These are phyloP conservation scores for Murraya koenigii DNA, from an alignment of 345 rosid genomes.

Conservation along the genomic window DNA sequence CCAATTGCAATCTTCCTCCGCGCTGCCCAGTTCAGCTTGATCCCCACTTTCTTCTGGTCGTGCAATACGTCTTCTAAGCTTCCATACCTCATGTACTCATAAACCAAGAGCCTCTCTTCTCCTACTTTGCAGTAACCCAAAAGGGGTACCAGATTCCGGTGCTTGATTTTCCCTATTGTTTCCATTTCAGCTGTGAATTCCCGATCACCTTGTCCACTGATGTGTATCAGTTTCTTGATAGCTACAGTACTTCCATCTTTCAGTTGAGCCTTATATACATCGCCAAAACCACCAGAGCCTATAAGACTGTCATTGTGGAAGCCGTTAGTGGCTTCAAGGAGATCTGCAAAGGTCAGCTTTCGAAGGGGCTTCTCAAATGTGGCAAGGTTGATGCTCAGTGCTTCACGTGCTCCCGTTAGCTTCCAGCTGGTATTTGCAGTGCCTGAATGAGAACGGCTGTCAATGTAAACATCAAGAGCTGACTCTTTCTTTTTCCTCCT, in stretches of 20 bases:
- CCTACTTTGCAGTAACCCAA: constrained; percentile 90
- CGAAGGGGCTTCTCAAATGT: constrained; percentile 83
- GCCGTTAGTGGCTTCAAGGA: constrained; percentile 87
- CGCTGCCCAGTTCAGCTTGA: constrained; percentile 74
- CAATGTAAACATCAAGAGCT: constrained; percentile 53
- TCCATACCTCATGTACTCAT: constrained; percentile 92
- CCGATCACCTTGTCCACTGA: constrained; percentile 95
- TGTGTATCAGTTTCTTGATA: constrained; percentile 85
- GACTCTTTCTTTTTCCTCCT: constrained; percentile 67
- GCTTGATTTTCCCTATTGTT: constrained; percentile 95
- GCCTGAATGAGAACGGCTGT: constrained; percentile 65
- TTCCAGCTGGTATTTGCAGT: constrained; percentile 70
- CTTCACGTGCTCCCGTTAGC: constrained; percentile 65
- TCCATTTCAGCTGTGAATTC: constrained; percentile 99
- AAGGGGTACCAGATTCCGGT: constrained; percentile 86
- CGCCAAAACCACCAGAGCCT: constrained; percentile 97
- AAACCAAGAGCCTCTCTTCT: constrained; percentile 90
- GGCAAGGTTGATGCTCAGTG: constrained; percentile 76
- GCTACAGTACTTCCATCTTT: constrained; percentile 90
- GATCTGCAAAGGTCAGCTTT: constrained; percentile 89
- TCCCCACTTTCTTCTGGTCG: constrained; percentile 58
- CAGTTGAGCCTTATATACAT: constrained; percentile 84
- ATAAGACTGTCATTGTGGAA: constrained; percentile 81
- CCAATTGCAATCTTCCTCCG: constrained; percentile 87
- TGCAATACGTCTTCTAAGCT: constrained; percentile 94